Conservation (phyloP, 148 eudicot species). For the Rhododendron henanense region DNA sequence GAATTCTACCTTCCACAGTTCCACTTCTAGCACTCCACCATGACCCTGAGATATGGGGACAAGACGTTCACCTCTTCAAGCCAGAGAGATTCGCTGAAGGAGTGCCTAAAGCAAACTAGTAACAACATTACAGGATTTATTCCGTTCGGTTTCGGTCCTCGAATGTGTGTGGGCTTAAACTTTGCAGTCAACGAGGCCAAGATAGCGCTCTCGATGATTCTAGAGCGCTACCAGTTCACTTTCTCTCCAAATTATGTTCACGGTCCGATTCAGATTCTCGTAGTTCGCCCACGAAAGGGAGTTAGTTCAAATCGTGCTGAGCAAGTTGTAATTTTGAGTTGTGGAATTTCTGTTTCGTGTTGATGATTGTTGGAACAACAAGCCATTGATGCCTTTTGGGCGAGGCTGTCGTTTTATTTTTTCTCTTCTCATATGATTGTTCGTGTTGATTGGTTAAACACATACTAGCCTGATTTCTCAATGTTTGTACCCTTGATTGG, state of each 20-base stretch:
- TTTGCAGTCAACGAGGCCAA: not conserved
- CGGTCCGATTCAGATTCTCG: not conserved
- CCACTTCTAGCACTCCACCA: not conserved
- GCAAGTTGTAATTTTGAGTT: not conserved
- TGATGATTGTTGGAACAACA: not conserved
- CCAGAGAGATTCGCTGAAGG: not conserved
- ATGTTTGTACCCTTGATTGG: too few relatives aligned
- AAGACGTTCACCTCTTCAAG: too few relatives aligned
- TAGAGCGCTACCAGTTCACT: not conserved
- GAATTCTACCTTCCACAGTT: not conserved
- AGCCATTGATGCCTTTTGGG: not conserved
- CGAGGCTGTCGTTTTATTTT: not conserved
- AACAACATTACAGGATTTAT: not conserved
- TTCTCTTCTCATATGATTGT: too few relatives aligned
- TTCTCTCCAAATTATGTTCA: not conserved
- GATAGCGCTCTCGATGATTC: not conserved
- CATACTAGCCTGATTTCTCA: too few relatives aligned
- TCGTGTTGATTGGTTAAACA: too few relatives aligned
- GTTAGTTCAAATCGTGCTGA: not conserved
- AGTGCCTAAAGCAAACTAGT: not conserved
- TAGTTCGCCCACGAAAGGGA: not conserved
- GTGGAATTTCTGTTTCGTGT: not conserved
- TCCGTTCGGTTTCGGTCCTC: not conserved
- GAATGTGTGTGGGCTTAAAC: not conserved
- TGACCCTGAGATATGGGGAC: slow-evolving; percentile 4